Conservation (phyloP, 345 rosid genomes). For the Hypericum perforatum region DNA sequence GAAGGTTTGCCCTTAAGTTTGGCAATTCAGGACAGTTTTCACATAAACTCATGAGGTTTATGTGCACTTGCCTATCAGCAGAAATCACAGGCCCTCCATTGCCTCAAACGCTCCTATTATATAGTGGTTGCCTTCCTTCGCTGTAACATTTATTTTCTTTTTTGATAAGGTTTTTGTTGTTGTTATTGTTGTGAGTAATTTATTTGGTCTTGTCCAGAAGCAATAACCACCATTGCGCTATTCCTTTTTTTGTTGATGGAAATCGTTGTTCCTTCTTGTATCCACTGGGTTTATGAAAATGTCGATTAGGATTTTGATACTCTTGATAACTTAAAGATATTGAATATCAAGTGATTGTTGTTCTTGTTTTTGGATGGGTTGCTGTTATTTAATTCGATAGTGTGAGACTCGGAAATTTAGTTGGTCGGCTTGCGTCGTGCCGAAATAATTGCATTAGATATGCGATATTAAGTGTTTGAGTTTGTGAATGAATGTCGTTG, state of each 20-base stretch:
- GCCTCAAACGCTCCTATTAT: constrained; percentile 29
- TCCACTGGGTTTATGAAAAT: constrained; percentile 9
- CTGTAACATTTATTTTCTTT: background rate
- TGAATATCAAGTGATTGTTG: too few species aligned
- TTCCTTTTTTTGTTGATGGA: too few species aligned
- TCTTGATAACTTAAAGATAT: too few species aligned
- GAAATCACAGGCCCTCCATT: constrained; percentile 39
- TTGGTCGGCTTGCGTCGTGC: too few species aligned
- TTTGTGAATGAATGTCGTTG: too few species aligned
- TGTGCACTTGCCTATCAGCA: constrained; percentile 56
- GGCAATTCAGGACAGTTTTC: background rate
- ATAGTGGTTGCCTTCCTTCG: constrained; percentile 17
- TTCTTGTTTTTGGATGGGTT: too few species aligned
- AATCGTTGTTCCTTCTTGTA: constrained; percentile 24
- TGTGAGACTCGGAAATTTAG: too few species aligned
- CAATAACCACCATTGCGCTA: constrained; percentile 8
- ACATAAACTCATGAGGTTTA: constrained; percentile 89
- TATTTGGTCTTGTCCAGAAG: constrained; percentile 14
- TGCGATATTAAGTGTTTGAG: too few species aligned
- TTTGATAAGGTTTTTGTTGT: background rate
- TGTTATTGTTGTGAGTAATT: constrained; percentile 12
- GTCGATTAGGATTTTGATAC: too few species aligned
- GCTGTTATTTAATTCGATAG: too few species aligned
- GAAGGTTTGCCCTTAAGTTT: constrained; percentile 65
- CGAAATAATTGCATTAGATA: too few species aligned